Conservation (phyloP, 2,329 filamentous ascomycete species). For the Juglanconis juglandina region DNA sequence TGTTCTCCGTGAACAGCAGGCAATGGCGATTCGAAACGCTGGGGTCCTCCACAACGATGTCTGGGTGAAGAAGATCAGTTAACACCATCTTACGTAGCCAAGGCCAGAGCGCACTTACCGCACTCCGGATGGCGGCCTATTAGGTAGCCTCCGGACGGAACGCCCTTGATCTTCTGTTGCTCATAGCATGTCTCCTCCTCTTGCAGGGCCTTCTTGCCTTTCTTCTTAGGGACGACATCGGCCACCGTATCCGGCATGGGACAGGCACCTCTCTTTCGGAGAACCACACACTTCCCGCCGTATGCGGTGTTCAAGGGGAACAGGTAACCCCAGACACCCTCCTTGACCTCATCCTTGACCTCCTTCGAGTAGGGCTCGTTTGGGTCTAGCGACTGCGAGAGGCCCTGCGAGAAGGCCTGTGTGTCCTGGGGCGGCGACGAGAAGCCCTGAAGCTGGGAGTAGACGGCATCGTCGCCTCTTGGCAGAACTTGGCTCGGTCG, state of each 20-base stretch:
- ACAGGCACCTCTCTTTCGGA: conserved; percentile 72
- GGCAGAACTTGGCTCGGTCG: conserved; percentile 53
- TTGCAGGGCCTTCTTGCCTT: conserved; percentile 44
- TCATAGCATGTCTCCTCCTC: conserved; percentile 61
- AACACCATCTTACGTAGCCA: not conserved
- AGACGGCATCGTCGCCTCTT: conserved; percentile 40
- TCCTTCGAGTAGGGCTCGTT: conserved; percentile 72
- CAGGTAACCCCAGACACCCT: conserved; percentile 95
- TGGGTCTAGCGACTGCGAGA: conserved; percentile 67
- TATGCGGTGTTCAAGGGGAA: conserved; percentile 73
- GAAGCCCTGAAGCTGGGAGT: conserved; percentile 39
- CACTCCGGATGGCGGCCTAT: conserved; percentile 93
- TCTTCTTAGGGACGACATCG: conserved; percentile 36
- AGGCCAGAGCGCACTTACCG: conserved; percentile 53
- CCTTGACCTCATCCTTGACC: conserved; percentile 75
- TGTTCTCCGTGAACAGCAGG: conserved; percentile 35
- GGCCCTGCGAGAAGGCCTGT: conserved; percentile 61
- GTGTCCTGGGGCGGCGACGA: conserved; percentile 64
- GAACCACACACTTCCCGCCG: conserved; percentile 62
- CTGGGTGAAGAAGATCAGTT: conserved; percentile 36
- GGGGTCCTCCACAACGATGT: conserved; percentile 70
- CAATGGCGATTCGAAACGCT: conserved; percentile 87
- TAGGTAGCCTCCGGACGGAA: conserved; percentile 77
- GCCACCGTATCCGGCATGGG: conserved; percentile 51
- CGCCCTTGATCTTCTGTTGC: conserved; percentile 55